A percentile compares a stretch with the other conserved stretches of the same genome.
phyloP scores from a whole-genome alignment of 345 rosid genomes.

The Syzygium jambos region DNA sequence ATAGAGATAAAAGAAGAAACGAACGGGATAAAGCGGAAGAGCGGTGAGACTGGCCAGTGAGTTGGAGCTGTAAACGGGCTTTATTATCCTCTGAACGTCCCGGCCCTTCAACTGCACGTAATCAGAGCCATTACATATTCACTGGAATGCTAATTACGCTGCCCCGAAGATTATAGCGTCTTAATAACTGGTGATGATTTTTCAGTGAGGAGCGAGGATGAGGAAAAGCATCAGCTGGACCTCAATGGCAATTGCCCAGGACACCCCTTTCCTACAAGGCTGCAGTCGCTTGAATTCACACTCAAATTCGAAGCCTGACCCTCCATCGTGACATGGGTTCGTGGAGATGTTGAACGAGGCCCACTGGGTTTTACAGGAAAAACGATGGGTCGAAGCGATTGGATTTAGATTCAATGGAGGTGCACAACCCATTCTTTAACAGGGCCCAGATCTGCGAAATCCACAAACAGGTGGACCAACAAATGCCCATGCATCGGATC shows the following conservation, averaged over 20 bases:
- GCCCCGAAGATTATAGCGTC: too few species aligned
- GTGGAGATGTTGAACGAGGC: not conserved
- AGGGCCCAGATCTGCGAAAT: not conserved
- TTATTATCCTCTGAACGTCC: not conserved
- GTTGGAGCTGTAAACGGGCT: not conserved
- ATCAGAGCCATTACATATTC: too few species aligned
- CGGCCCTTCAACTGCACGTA: not conserved
- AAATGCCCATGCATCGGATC: not conserved
- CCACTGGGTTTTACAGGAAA: not conserved
- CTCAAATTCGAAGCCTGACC: not conserved
- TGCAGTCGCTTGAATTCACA: not conserved
- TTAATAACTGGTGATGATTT: too few species aligned
- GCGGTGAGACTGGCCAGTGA: not conserved
- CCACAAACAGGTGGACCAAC: not conserved
- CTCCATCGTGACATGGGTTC: not conserved
- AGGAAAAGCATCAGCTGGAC: too few species aligned
- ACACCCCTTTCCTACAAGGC: too few species aligned
- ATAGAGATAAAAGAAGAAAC: not conserved
- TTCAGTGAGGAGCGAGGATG: too few species aligned
- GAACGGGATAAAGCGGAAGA: not conserved
- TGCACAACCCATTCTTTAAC: not conserved
- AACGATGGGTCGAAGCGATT: not conserved
- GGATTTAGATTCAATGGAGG: not conserved
- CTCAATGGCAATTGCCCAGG: too few species aligned
- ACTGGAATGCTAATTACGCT: too few species aligned